Conservation (phyloP, 768 basidiomycete species). For the Mycena indigotica region DNA sequence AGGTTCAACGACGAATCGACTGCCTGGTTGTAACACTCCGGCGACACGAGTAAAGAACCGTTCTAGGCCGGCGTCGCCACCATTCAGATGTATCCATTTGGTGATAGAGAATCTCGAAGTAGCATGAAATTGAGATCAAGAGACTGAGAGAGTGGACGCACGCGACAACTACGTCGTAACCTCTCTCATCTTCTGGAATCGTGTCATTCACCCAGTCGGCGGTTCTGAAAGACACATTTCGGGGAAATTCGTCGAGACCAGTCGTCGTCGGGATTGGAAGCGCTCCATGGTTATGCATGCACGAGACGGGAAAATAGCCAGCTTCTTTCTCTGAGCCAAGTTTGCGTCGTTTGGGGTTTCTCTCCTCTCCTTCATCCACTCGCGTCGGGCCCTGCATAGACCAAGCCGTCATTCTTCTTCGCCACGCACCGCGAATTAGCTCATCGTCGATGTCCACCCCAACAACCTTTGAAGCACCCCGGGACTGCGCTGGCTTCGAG, state of each 20-base stretch:
- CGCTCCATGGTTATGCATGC: conserved; percentile 74
- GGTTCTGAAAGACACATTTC: conserved; percentile 72
- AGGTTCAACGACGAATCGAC: conserved; percentile 77
- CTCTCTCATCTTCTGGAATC: conserved; percentile 57
- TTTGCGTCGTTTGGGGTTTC: conserved; percentile 29
- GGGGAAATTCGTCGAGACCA: conserved; percentile 56
- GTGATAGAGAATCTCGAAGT: conserved; percentile 73
- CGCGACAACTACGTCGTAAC: conserved; percentile 83
- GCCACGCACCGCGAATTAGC: conserved; percentile 77
- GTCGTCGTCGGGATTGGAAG: conserved; percentile 64
- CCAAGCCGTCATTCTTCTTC: conserved; percentile 69
- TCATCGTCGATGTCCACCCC: conserved; percentile 86
- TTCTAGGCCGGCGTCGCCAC: conserved; percentile 71
- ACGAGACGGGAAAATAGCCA: conserved; percentile 76
- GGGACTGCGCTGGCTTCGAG: conserved; percentile 56
- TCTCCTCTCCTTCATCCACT: conserved; percentile 1
- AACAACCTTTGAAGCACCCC: conserved; percentile 64
- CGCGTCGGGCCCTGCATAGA: conserved; percentile 57
- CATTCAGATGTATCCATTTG: conserved; percentile 91
- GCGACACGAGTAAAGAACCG: conserved; percentile 68
- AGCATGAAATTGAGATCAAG: not conserved
- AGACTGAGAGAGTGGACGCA: conserved; percentile 37
- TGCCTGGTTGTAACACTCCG: conserved; percentile 58
- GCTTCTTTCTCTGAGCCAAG: conserved; percentile 13
- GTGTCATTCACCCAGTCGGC: conserved; percentile 71